Evolutionary conservation across 768 basidiomycete genomes (phyloP), one percentile per base, ranked within the genome.

Genomic region (Termitomyces sp.): DNA sequence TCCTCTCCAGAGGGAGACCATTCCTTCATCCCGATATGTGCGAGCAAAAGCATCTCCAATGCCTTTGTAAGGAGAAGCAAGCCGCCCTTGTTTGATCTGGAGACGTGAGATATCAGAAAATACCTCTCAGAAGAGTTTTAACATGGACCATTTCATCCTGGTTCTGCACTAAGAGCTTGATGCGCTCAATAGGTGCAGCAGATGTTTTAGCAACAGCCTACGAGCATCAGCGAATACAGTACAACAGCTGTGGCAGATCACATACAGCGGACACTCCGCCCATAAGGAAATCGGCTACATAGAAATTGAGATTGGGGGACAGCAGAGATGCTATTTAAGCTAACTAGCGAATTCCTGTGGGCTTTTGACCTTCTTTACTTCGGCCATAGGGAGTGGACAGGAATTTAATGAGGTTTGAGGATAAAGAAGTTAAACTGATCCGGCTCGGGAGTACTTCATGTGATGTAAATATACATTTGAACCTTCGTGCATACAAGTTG

Each of bases 81-180:
- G 89, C 83, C 97, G 97, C 68, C 97, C 97, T 78, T 98, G 94
- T 84, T 98, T 98, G 83, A 98, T 97, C 94, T 96, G 67, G 9
- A 59, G 44, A 49, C 5, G 8, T 34, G 69, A 71, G 66, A 70
- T 76, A 73, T 76, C 68, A 76, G 53, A n/a, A 43, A 42, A 52
- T 16, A 25, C 2, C 19, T 49, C 50, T 44, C 2, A 39, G 30
- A 10, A 23, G 45, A 27, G 52, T 40, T 21, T 14, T 25, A 28
- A 56, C 23, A 70, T 76, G 3, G n/a, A 86, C 89, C 97, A 98
- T 99, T 82, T 98, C 97, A 84, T 95, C 96, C 86, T 98, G 96
- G 79, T 97, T 98, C 77, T 98, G 93, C 58, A 96, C 89, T 70
- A 96, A 77, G 67, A 98, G 86, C 82, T 99, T 99, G 78, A 99